Conservation (phyloP, 1,284 basidiomycete genomes). For the Sanguinoderma infundibulare region DNA sequence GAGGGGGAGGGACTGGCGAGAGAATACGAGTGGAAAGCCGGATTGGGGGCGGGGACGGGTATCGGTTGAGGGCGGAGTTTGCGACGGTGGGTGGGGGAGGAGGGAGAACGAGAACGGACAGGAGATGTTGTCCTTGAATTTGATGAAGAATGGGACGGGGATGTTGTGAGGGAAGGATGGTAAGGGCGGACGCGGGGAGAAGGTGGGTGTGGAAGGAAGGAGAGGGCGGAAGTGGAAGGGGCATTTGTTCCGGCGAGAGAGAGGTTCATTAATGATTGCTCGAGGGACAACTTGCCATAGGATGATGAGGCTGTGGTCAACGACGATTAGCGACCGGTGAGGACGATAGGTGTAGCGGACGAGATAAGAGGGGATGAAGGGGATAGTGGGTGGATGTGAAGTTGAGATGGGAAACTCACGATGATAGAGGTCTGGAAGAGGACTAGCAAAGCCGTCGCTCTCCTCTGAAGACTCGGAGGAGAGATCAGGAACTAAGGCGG, state of each 20-base stretch:
- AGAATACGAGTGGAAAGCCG: not conserved
- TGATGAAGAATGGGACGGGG: slow-evolving; percentile 9
- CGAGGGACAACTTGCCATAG: slow-evolving; percentile 23
- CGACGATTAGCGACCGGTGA: not conserved
- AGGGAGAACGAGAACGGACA: slow-evolving; percentile 25
- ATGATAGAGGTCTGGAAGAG: slow-evolving; percentile 23
- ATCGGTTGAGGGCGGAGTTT: slow-evolving; percentile 21
- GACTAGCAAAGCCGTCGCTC: slow-evolving; percentile 51
- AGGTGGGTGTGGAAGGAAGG: slow-evolving; percentile 36
- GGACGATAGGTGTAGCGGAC: not conserved
- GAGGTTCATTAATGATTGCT: slow-evolving; percentile 26
- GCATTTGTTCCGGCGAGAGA: slow-evolving; percentile 25
- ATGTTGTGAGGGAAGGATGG: slow-evolving; percentile 10
- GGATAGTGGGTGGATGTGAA: not conserved
- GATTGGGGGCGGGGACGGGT: slow-evolving; percentile 18
- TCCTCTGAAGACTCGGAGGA: slow-evolving; percentile 59
- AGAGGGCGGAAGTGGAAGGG: slow-evolving; percentile 25
- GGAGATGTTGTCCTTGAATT: slow-evolving; percentile 23
- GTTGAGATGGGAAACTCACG: slow-evolving; percentile 8
- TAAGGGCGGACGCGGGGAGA: slow-evolving; percentile 23
- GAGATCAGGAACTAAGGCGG: slow-evolving; percentile 59
- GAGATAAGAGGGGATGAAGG: slow-evolving; percentile 15
- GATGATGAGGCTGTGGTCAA: slow-evolving; percentile 6
- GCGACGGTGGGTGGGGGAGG: slow-evolving; percentile 23
- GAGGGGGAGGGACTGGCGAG: slow-evolving; percentile 3